Base-by-base conservation (phyloP, 2,329 filamentous ascomycete species). In the Botryotinia globosa region DNA sequence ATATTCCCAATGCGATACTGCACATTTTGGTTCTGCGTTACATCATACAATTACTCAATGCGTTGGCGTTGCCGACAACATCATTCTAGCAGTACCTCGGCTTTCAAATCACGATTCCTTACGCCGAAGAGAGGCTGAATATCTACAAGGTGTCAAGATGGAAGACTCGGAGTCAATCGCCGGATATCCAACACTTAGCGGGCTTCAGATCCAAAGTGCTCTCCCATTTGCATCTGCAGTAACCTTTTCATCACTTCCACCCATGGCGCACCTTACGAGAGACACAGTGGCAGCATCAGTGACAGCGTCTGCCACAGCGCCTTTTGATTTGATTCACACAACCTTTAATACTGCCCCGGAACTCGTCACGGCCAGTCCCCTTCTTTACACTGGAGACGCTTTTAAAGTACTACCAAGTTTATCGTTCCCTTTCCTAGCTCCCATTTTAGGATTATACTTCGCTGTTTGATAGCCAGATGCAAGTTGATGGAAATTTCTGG, bases 1-100 rank as follows among this genome's bases (percentile, higher is more conserved):
- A 29, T 81, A 82, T 73, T 81, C 81, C 9, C 81, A 82, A 73
- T 82, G 81, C 67, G 78, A 79, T 62, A 81, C 79, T 25, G 74
- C 75, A 62, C 77, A 81, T 56, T 82, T 81, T 69, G 79, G 78
- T 29, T 73, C 76, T 32, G 81, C 81, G 20, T 76, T 82, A 34
- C 80, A 82, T 73, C 74, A 80, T 72, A 75, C 78, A 25, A 78
- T 81, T 12, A 75, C 76, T 54, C 76, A 77, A 74, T 82, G 81
- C 72, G 75, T 77, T 58, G 75, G 71, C 29, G 69, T 74, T 37
- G 74, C 65, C 18, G 72, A 74, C 37, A 76, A 79, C 37, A 59
- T 75, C 37, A 74, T 78, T 56, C 54, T 71, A 44, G 74, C 73
- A 25, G 61, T 74, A 18, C 77, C 77, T 56, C 76, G 76, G 7